Base-by-base conservation (phyloP, 1,284 basidiomycete species). In the Lignosus rhinocerotis region DNA sequence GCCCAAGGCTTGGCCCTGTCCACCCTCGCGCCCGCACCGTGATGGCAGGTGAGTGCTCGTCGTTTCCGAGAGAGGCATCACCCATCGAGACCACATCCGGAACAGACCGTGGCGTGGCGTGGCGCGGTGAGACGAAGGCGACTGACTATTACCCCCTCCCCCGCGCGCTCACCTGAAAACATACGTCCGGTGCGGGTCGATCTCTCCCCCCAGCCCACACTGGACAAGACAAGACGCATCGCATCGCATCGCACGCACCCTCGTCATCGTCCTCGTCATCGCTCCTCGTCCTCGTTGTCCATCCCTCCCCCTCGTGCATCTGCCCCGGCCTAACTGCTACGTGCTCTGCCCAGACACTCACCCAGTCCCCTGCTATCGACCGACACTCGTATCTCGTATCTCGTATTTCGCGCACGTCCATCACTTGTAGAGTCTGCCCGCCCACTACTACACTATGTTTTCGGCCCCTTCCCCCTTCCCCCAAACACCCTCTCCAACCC, bases 1-100 rank as follows among this genome's bases (percentile, higher is more conserved):
- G 83, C 83, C 17, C 87, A 90, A 72, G 91, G 84, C 50, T 76
- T 90, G 56, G 78, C 79, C 68, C 77, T 87, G 43, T 90, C 85
- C 42, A 84, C 88, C 17, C 75, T 92, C 58, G 88, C 88, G 52
- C 80, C 79, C 21, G 68, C 65, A 49, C 70, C 70, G 70, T 71
- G 62, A 69, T 59, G 46, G 56, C 57, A 56, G 59, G 53, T 56
- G 53, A 51, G 61, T 55, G 21, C 31, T 14, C 12, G 19, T 21
- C 31, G 19, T 19, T 11, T 25, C 32, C 11, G 3, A 16, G 19
- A 12, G 1, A n/a, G 10, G 19, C 4, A 34, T 9, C 34, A n/a
- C 19, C 34, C 5, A 10, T 43, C 7, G 51, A 30, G 9, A 19
- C 3, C 51, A 38, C 7, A 17, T 6, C 17, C n/a, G 11, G 43